These are phyloP conservation scores for Tetrastigma voinierianum DNA, from an alignment of 164 flowering plant species.

Conservation along the genomic window DNA sequence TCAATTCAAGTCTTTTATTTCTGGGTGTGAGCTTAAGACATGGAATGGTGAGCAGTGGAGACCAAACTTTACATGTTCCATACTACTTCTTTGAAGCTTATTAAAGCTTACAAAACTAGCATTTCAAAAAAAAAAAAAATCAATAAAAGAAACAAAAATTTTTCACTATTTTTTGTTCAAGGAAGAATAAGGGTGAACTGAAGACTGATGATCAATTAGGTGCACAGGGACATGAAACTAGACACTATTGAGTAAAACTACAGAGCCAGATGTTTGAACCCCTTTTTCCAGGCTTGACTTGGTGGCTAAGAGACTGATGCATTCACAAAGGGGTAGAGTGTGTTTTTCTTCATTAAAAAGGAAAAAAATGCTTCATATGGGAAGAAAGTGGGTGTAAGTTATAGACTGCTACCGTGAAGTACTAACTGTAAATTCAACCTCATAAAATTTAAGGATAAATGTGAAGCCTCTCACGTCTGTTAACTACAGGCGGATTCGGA, in stretches of 20 bases:
- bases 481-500: slow-evolving; percentile 56
- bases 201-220: not conserved
- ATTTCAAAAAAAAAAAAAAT: no score
- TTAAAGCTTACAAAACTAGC: no score
- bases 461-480: slow-evolving; percentile 59
- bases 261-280: not conserved
- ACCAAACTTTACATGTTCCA: no score
- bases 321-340: slow-evolving; percentile 1
- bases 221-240: not conserved
- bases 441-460: not conserved
- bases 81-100: no score
- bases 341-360: not conserved
- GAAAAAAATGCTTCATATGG: not conserved
- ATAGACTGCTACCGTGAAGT: no score
- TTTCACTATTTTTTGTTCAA: not conserved
- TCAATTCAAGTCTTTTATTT: no score
- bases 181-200: not conserved
- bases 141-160: not conserved
- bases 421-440: no score
- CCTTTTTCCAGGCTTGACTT: not conserved
- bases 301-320: not conserved
- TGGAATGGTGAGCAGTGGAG: no score
- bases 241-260: not conserved
- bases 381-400: no score
- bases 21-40: no score